Evolutionary conservation across 768 basidiomycete genomes (phyloP), one percentile per base, ranked within the genome.

Genomic region (Lactarius deliciosus): DNA sequence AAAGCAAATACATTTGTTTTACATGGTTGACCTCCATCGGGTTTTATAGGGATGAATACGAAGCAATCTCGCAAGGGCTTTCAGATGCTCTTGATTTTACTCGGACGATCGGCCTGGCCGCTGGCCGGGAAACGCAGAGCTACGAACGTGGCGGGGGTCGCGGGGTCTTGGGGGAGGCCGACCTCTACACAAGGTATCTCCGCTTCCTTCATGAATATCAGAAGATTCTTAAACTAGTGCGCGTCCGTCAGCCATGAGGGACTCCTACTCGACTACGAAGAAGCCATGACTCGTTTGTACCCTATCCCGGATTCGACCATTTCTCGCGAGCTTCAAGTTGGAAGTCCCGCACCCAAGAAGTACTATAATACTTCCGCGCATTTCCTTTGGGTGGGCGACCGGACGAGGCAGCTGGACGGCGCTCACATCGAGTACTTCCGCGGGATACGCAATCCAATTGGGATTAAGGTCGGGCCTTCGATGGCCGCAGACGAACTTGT

Each of bases 351-450:
- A 40, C 69, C 36, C 8, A 80, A 76, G 54, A 86, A 82, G 43
- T 84, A 83, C 75, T 98, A 96, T 78, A 96, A 98, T 74, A 91
- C 92, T 18, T 92, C 93, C 3, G 92, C 94, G 9, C 95, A 96
- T 75, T 96, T 97, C 78, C 77, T 98, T 59, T 99, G 96, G 96
- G 92, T 99, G 62, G 96, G 96, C 0, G 97, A 99, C 77, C 86
- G 96, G 60, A 99, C 96, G 5, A 81, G 96, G 47, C 93, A 96
- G 76, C 80, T 98, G 0, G 85, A 86, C 56, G 94, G 95, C 8
- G 97, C 95, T 4, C 97, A 99, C 75, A 88, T 98, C 38, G 96
- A 98, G 79, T 95, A 95, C 76, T 96, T 96, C 78, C 81, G 92
- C 64, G 94, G 94, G 8, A 90, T 97, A 61, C 81, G 92, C 58